Conservation (phyloP, 1,139 yeast genomes). For the Yamadazyma aaseri region DNA sequence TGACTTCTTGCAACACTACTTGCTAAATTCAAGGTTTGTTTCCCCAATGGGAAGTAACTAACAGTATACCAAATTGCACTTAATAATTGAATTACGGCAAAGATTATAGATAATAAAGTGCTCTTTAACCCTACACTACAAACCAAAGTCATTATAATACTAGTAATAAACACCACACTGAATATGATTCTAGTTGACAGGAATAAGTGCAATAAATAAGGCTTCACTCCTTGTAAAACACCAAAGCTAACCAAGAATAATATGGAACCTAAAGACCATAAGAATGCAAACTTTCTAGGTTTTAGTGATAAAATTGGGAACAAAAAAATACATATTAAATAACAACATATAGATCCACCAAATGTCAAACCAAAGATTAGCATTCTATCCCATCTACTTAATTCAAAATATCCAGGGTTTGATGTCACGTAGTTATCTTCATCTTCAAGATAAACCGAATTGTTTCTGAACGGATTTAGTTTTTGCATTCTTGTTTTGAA, state of each 20-base stretch:
- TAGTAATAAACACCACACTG: conserved; percentile 46
- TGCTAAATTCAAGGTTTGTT: conserved; percentile 53
- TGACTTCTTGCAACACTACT: conserved; percentile 55
- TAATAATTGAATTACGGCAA: conserved; percentile 51
- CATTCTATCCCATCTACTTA: conserved; percentile 60
- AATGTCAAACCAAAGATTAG: conserved; percentile 55
- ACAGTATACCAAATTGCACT: conserved; percentile 58
- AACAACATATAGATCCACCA: conserved; percentile 54
- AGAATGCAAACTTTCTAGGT: conserved; percentile 58
- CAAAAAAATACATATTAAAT: conserved; percentile 51
- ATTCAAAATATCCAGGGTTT: conserved; percentile 46
- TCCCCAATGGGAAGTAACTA: conserved; percentile 64
- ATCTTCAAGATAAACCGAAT: conserved; percentile 40
- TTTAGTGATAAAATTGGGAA: conserved; percentile 56
- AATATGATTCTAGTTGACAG: conserved; percentile 53
- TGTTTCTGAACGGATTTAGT: conserved; percentile 41
- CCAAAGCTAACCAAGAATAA: conserved; percentile 59
- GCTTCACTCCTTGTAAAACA: conserved; percentile 51
- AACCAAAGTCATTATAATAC: conserved; percentile 50
- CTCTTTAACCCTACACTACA: conserved; percentile 47
- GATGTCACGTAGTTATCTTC: conserved; percentile 46
- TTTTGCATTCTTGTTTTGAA: conserved; percentile 31
- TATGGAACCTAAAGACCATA: conserved; percentile 63
- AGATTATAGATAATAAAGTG: conserved; percentile 48
- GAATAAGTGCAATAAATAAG: conserved; percentile 48